These are phyloP conservation scores for Hymenochaete sp. DNA, from an alignment of 1,284 basidiomycete species.

Conservation along the genomic window DNA sequence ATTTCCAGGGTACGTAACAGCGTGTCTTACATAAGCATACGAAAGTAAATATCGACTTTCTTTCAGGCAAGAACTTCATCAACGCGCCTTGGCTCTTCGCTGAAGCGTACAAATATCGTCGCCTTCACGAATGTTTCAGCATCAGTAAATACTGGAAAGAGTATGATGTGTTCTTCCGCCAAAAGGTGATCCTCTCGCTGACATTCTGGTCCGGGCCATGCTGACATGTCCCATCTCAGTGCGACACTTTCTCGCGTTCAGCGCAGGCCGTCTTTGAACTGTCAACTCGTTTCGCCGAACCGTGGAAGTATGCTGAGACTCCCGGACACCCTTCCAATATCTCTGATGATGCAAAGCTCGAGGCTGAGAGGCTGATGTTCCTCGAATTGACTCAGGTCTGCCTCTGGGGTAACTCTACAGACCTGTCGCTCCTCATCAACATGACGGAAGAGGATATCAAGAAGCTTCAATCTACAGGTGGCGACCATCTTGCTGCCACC, in stretches of 20 bases:
- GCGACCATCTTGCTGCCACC: slow-evolving; percentile 89
- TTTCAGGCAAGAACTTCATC: slow-evolving; percentile 87
- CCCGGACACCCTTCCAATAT: slow-evolving; percentile 26
- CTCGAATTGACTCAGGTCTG: slow-evolving; percentile 94
- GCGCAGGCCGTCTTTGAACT: slow-evolving; percentile 91
- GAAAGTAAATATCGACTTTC: neutral
- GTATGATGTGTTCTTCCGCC: slow-evolving; percentile 88
- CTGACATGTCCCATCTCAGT: slow-evolving; percentile 38
- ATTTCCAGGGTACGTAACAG: slow-evolving; percentile 65
- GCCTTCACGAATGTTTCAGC: slow-evolving; percentile 93
- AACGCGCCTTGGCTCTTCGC: slow-evolving; percentile 94
- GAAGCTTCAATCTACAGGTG: slow-evolving; percentile 93
- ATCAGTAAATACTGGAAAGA: slow-evolving; percentile 86
- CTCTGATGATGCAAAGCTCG: slow-evolving; percentile 45
- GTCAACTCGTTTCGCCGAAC: slow-evolving; percentile 86
- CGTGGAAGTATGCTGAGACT: slow-evolving; percentile 54
- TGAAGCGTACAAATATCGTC: slow-evolving; percentile 96
- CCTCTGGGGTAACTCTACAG: slow-evolving; percentile 95
- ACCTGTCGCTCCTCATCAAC: slow-evolving; percentile 92
- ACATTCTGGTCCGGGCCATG: slow-evolving; percentile 9
- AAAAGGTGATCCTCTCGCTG: slow-evolving; percentile 48
- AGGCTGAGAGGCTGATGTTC: slow-evolving; percentile 88
- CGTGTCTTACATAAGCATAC: slow-evolving; percentile 1
- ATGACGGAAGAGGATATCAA: slow-evolving; percentile 99
- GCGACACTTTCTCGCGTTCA: slow-evolving; percentile 94